Base-by-base conservation (phyloP, 202 grass and related monocot genomes). In the Cymbopogon flexuosus region DNA sequence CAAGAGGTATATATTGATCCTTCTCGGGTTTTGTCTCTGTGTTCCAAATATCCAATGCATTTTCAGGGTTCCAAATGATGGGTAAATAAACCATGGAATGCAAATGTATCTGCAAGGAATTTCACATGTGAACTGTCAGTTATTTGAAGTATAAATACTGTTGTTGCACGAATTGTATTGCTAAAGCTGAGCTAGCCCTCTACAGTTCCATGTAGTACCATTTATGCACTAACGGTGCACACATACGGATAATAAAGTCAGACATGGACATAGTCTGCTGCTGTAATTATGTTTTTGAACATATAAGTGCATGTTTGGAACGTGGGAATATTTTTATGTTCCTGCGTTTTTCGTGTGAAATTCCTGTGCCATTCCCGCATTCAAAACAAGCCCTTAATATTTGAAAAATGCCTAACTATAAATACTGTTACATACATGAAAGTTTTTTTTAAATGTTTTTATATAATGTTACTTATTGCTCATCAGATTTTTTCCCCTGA, bases 1-100 rank as follows among this genome's bases (percentile, higher is more conserved):
- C 83, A 89, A 45, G 86, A 90, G 87, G 92, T 93, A 87, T 78
- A 22, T 13, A 36, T 16, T 81, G 24, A 66, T 78, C 29, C 19
- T 87, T 74, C 10, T 73, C 10, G 45, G 2, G 41, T 13, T 34
- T 33, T 13, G 75, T 78, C 11, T 89, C 39, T 14, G 12, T 14
- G 30, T 58, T 81, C 22, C 22, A 39, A 29, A 58, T 37, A 30
- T 46, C 56, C 37, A 40, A 7, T 64, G 6, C 6, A 21, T 36
- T 35, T 45, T 12, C 70, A 18, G 12, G 18, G 16, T 68, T 77
- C 6, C 3, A 51, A 54, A 49, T 67, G 45, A 66, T 52, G 7
- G 45, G 18, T 36, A 22, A 51, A 34, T 16, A 35, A 66, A 34
- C 29, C 4, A 51, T 36, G 18, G n/a, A 39, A 24, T 54, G 10